A percentile compares a stretch with the other conserved stretches of the same genome.
These are phyloP conservation scores for Agapanthus africanus DNA, from an alignment of 106 monocot species.

Conservation along the genomic window DNA sequence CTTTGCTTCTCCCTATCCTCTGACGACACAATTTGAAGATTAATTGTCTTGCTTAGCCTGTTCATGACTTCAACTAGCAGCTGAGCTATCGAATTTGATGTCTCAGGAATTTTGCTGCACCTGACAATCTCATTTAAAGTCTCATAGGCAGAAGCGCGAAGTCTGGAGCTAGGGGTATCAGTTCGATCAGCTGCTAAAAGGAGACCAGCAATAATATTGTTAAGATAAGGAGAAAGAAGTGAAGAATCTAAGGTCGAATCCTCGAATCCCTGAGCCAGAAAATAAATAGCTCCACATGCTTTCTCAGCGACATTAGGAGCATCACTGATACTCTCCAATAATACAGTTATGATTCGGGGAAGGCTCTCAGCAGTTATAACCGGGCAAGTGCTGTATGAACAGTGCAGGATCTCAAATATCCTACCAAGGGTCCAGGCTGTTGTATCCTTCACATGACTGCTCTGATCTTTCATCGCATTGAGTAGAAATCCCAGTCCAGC, in stretches of 20 bases:
- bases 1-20: conserved; percentile 29
- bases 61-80: conserved; percentile 17
- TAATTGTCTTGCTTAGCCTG: conserved; percentile 11
- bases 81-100: conserved; percentile 8
- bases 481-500: conserved; percentile 17
- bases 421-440: conserved; percentile 29
- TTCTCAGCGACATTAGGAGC: conserved; percentile 25
- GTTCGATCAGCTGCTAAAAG: conserved; percentile 14
- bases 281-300: conserved; percentile 24
- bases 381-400: conserved; percentile 6
- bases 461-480: conserved; percentile 23
- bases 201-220: conserved; percentile 18
- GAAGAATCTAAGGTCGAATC: conserved; percentile 7
- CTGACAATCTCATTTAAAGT: conserved; percentile 26
- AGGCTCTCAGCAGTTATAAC: conserved; percentile 16
- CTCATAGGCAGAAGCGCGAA: conserved; percentile 20
- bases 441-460: conserved; percentile 25
- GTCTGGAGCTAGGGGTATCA: conserved; percentile 8
- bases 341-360: conserved; percentile 15
- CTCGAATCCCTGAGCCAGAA: conserved; percentile 22
- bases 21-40: conserved; percentile 13
- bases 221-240: conserved; percentile 15
- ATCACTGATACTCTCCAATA: conserved; percentile 16
- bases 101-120: conserved; percentile 22
- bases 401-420: conserved; percentile 27